A percentile compares a stretch with the other conserved stretches of the same genome.
phyloP scores from a whole-genome alignment of 1,284 basidiomycete genomes.

The Microstroma glucosiphilum region DNA sequence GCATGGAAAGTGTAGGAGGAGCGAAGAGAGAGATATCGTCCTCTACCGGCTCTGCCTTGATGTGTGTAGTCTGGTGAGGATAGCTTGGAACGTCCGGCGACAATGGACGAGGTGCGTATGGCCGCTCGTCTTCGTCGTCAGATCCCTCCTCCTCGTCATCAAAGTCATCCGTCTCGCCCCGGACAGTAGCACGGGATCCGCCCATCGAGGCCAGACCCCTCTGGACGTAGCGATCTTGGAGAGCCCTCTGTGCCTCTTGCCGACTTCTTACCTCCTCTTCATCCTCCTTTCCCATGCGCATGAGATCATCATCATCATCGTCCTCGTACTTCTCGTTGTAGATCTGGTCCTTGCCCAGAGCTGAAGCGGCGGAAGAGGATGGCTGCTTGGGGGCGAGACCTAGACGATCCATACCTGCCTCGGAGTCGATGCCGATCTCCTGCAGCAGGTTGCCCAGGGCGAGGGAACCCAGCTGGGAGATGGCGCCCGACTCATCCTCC shows the following conservation, averaged over 20 bases:
- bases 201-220: constrained; percentile 10
- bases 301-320: constrained; percentile 33
- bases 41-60: constrained; percentile 10
- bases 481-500: constrained; percentile 45
- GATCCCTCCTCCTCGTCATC: constrained; percentile 10
- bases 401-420: constrained; percentile 20
- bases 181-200: not conserved
- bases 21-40: constrained; percentile 10
- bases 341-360: constrained; percentile 43
- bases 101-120: not conserved
- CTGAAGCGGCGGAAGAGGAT: constrained; percentile 3
- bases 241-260: not conserved
- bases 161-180: constrained; percentile 14
- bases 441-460: constrained; percentile 47
- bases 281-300: constrained; percentile 12
- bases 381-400: constrained; percentile 15
- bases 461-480: constrained; percentile 41
- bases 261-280: constrained; percentile 5
- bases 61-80: not conserved
- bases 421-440: constrained; percentile 40
- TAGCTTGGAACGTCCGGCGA: not conserved
- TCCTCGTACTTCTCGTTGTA: constrained; percentile 47
- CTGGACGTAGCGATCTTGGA: constrained; percentile 11
- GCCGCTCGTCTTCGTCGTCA: constrained; percentile 5
- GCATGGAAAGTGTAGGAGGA: constrained; percentile 12